Percentiles rank a stretch among this genome's conserved stretches.
Conservation (phyloP, 2,329 filamentous ascomycete genomes). For the Cladosporium halotolerans region DNA sequence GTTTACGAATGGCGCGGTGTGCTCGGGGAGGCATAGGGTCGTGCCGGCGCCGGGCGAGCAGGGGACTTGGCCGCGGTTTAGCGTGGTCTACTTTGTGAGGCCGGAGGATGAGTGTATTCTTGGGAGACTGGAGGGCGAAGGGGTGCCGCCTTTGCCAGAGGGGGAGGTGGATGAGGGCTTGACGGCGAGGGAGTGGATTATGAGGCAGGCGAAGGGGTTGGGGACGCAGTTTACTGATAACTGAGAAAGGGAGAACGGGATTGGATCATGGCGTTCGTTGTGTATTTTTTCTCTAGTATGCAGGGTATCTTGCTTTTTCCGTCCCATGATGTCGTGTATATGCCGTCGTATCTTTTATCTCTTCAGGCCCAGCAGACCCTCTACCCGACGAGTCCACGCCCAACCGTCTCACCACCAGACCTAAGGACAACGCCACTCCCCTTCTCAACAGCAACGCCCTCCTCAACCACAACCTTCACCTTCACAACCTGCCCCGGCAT, state of each 20-base stretch:
- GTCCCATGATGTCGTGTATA: background rate
- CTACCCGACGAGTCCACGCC: conserved; percentile 58
- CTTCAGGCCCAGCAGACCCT: background rate
- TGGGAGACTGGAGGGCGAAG: conserved; percentile 31
- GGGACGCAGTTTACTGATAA: conserved; percentile 11
- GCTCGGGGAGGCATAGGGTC: conserved; percentile 45
- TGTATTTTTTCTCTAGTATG: background rate
- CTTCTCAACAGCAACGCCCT: conserved; percentile 70
- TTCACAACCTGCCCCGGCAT: conserved; percentile 70
- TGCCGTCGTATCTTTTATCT: background rate
- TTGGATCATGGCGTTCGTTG: background rate
- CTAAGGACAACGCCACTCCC: conserved; percentile 76
- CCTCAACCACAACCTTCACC: conserved; percentile 53
- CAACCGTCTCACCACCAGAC: conserved; percentile 74
- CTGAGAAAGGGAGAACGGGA: background rate
- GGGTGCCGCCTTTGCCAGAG: conserved; percentile 21
- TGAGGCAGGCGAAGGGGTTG: conserved; percentile 34
- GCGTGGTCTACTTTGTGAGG: conserved; percentile 51
- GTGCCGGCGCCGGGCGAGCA: conserved; percentile 46
- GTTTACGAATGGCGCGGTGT: conserved; percentile 39
- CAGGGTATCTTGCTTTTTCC: conserved; percentile 6
- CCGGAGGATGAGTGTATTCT: conserved; percentile 44
- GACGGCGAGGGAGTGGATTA: conserved; percentile 38
- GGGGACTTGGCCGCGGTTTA: conserved; percentile 42
- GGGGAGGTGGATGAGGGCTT: conserved; percentile 32